Base-by-base conservation (phyloP, 2,329 filamentous ascomycete genomes). In the Cordyceps militaris region DNA sequence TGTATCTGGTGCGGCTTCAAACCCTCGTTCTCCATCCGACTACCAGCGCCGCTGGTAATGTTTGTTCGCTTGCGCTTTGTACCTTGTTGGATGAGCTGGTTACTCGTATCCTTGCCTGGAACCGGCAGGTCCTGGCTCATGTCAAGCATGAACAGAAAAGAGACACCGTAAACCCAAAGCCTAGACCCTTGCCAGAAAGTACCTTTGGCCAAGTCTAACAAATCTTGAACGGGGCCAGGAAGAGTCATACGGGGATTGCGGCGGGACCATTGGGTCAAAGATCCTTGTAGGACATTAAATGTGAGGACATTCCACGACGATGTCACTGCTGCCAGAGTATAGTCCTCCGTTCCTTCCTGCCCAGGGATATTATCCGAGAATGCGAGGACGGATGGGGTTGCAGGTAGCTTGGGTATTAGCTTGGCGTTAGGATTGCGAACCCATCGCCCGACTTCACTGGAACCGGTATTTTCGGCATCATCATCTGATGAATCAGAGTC, bases 121-220 rank as follows among this genome's bases (percentile, higher is more conserved):
- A 67, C 65, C n/a, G 67, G 67, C 26, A 94, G 79, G 69, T 96
- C 87, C 65, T 82, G 81, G 21, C 82, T 82, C 30, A 96, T 75
- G 69, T 97, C 91, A 60, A 99, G 83, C 92, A 97, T 97, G 74
- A 89, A 91, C 24, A 99, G 72, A 80, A 91, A 97, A 1, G 83
- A 86, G 42, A 84, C 82, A 7, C 93, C 92, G 66, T 96, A 97
- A 21, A 97, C 74, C 91, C 93, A 97, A 8, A 93, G 73, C 14
- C 93, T 82, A 28, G 77, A 76, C 1, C 87, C 77, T 67, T 95
- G 88, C 92, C 93, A 97, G 40, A 96, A 71, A 26, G 86, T 85
- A 3, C 91, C 92, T 76, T 93, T 93, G 56, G 88, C 88, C 43
- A 89, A 79, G 69, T 96, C 91, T 60, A 87, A 83, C 24, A 91